Evolutionary conservation across 1,284 basidiomycete species (phyloP).

Genomic region (Volvariella volvacea): DNA sequence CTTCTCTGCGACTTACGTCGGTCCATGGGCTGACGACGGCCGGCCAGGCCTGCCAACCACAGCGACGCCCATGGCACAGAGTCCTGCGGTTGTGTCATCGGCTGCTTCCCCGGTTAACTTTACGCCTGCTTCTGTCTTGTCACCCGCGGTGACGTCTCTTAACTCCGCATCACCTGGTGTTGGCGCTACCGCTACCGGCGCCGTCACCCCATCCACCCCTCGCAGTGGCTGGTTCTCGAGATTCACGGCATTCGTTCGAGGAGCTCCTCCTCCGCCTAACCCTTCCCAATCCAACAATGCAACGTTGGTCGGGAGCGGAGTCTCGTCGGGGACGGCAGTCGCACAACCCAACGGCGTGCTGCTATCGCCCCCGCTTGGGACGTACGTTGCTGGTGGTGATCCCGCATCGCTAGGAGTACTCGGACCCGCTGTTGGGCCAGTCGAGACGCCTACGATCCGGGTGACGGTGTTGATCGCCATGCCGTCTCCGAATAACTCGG

Average conservation of each 20-base stretch:
- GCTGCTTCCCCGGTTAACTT: not conserved
- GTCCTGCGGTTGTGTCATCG: not conserved
- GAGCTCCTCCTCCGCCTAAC: too few relatives aligned
- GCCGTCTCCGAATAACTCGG: conserved; percentile 23
- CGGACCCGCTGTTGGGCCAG: conserved; percentile 2
- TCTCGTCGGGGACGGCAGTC: too few relatives aligned
- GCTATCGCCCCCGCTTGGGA: too few relatives aligned
- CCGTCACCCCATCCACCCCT: conserved; percentile 1
- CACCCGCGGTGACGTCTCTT: not conserved
- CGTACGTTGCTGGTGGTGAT: conserved; percentile 13
- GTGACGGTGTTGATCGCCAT: conserved; percentile 51
- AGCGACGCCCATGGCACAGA: not conserved
- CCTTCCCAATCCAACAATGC: too few relatives aligned
- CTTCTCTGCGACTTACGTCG: conserved; percentile 23
- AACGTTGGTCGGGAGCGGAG: too few relatives aligned
- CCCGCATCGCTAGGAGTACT: conserved; percentile 10
- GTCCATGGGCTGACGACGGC: conserved; percentile 6
- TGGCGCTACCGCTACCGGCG: conserved; percentile 3
- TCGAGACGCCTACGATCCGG: conserved; percentile 20
- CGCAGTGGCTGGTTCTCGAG: too few relatives aligned
- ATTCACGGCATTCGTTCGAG: too few relatives aligned
- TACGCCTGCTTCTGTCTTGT: not conserved
- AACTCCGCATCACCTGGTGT: not conserved
- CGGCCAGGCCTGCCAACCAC: conserved; percentile 6
- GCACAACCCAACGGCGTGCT: too few relatives aligned